Conservation (phyloP, 805 yeast species). For the Wickerhamomyces kurtzmanii region DNA sequence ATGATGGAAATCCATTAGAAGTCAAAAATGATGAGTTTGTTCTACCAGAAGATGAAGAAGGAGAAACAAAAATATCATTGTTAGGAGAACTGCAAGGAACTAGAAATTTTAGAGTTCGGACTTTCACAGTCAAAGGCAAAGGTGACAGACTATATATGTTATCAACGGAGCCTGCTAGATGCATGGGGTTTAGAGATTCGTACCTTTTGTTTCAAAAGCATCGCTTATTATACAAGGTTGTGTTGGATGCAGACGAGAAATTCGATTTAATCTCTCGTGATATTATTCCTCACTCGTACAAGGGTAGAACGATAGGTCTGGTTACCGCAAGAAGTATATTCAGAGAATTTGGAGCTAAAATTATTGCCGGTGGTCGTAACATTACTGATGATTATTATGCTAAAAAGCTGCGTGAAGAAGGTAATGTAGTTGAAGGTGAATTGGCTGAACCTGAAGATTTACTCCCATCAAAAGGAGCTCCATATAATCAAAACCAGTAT, state of each 20-base stretch:
- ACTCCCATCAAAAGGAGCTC: slow-evolving; percentile 29
- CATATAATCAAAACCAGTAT: slow-evolving; percentile 37
- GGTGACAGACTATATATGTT: slow-evolving; percentile 80
- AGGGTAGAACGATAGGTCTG: slow-evolving; percentile 80
- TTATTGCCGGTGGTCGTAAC: slow-evolving; percentile 70
- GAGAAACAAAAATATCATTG: slow-evolving; percentile 61
- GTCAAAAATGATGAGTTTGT: slow-evolving; percentile 71
- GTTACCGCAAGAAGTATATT: slow-evolving; percentile 87
- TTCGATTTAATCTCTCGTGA: slow-evolving; percentile 73
- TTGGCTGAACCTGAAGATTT: slow-evolving; percentile 57
- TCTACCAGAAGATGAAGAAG: slow-evolving; percentile 68
- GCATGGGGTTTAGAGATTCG: slow-evolving; percentile 90
- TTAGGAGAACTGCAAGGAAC: slow-evolving; percentile 64
- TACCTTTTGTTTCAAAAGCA: slow-evolving; percentile 85
- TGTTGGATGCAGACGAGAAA: slow-evolving; percentile 70
- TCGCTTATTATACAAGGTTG: slow-evolving; percentile 60
- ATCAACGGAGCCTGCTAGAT: slow-evolving; percentile 92
- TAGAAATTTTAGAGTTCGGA: slow-evolving; percentile 62
- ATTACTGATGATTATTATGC: slow-evolving; percentile 87
- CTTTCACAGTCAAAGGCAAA: slow-evolving; percentile 45
- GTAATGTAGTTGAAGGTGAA: slow-evolving; percentile 64
- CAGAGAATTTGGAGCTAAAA: slow-evolving; percentile 85
- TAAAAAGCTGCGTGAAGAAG: slow-evolving; percentile 32
- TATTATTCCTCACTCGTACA: slow-evolving; percentile 80
- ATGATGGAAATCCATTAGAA: slow-evolving; percentile 55